These are phyloP conservation scores for Phytophthora tentaculata DNA, from an alignment of 352 stramenopile genomes.

Conservation along the genomic window DNA sequence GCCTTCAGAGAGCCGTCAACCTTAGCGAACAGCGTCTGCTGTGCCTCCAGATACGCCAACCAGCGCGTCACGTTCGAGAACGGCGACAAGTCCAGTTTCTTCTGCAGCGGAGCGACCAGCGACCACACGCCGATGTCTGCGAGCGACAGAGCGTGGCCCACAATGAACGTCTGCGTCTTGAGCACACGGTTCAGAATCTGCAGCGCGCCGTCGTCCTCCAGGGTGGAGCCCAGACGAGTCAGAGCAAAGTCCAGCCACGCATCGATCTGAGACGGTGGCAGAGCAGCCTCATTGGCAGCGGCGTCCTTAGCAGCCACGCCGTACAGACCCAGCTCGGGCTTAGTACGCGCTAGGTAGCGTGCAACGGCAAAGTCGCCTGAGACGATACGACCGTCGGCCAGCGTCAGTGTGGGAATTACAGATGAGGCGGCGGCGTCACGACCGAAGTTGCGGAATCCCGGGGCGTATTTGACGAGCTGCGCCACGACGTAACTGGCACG, in stretches of 20 bases:
- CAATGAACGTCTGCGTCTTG: conserved; percentile 92
- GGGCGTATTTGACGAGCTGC: conserved; percentile 58
- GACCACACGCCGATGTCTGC: conserved; percentile 96
- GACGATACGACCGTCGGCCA: conserved; percentile 60
- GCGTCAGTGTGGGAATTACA: conserved; percentile 72
- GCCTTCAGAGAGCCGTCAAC: conserved; percentile 60
- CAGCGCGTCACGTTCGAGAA: conserved; percentile 83
- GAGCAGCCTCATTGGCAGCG: conserved; percentile 30
- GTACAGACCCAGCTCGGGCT: conserved; percentile 59
- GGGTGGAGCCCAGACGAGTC: conserved; percentile 46
- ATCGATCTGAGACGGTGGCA: conserved; percentile 78
- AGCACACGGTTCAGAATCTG: conserved; percentile 92
- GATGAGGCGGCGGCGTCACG: conserved; percentile 47
- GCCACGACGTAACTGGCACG: conserved; percentile 73
- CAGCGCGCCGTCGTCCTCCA: conserved; percentile 50
- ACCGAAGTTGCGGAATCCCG: conserved; percentile 55
- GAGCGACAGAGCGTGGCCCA: conserved; percentile 93
- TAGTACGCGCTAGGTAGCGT: conserved; percentile 64
- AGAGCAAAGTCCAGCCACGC: conserved; percentile 95
- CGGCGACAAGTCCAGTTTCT: conserved; percentile 51
- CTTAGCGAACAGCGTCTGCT: conserved; percentile 62
- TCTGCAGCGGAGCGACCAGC: conserved; percentile 51
- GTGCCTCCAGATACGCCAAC: conserved; percentile 63
- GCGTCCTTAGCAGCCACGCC: conserved; percentile 60
- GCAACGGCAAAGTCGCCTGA: conserved; percentile 84